Evolutionary conservation across 805 yeast genomes (phyloP), one percentile per base, ranked within the genome.

Genomic region (Myxozyma monticola): DNA sequence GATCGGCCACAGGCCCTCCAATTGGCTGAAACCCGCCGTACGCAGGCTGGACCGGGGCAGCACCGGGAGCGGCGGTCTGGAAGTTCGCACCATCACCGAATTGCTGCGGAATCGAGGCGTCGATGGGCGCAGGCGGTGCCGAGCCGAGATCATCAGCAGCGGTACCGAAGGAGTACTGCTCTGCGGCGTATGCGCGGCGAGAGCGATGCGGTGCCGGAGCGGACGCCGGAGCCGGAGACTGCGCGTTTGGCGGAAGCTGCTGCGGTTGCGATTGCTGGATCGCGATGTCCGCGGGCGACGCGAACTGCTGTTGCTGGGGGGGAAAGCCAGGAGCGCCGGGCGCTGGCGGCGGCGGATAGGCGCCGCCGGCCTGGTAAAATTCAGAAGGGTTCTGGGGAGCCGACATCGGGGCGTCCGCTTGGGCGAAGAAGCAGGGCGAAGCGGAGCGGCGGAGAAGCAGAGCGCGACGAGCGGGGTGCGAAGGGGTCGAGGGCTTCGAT

Each of bases 171-270:
- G 67, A 66, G 60, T 68, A 71, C 66, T 75, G 80, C 56, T 72
- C 75, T 57, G 70, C 67, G 37, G 81, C 79, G 59, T 77, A 77
- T 40, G 69, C 73, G 56, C 81, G 74, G 56, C 76, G 72, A 5
- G 54, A 41, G 34, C 25, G 37, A 33, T 45, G 54, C 12, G 45
- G 37, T 2, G 45, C 18, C 10, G 45, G 26, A 10, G 41, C 37
- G 28, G 41, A 18, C 18, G 14, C 41, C 15, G 46, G 28, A 29
- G 46, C 39, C 17, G 47, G 8, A 10, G 30, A 21, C n/a, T n/a
- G n/a, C n/a, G n/a, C n/a, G n/a, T n/a, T n/a, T 34, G 12, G 37
- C 18, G 21, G 8, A 9, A 28, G 14, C 14, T 28, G 12, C 9
- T 14, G 9, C 31, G 12, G 12, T 10, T 28, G 12, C 12, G 12